Base-by-base conservation (phyloP, 805 yeast genomes). In the Tetrapisispora taiwanensis region DNA sequence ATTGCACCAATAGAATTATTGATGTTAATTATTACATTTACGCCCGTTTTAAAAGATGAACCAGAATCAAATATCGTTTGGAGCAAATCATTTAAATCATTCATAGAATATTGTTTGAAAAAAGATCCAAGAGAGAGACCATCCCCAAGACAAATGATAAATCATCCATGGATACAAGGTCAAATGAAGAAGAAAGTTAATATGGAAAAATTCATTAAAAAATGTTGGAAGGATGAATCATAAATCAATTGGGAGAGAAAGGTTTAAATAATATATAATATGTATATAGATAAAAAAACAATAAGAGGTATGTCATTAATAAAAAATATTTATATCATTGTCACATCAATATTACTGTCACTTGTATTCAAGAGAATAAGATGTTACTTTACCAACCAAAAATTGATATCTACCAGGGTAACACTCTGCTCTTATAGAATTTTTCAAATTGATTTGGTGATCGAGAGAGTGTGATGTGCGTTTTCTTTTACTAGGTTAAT, bases 81-180 rank as follows among this genome's bases (percentile, higher is more conserved):
- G 98, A 72, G 87, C 7, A 76, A 75, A 15, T 74, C 90, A 13
- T 88, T 92, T 63, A 80, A 86, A 58, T 85, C 81, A 46, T 92
- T 92, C 52, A 71, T 92, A 35, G 75, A 75, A 41, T 83, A 81
- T 54, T 86, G 95, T 56, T 68, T 92, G 47, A 85, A 76, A 49
- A 90, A 88, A 55, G 85, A 86, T 48, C 78, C 86, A 35, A 73
- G 70, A 27, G 81, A 81, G 49, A 70, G 98, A 45, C 96, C 97
- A 10, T 78, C 89, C 41, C 98, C 98, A 8, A 72, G 92, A 53
- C 96, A 92, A 60, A 84, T 92, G 90, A 71, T 92, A 39, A 73
- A 70, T 42, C 98, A 92, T 68, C 97, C 97, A 2, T 92, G 98
- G 98, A 71, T 87, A 44, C 65, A 75, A 15, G 86, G 88, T 1